Base-by-base conservation (phyloP, 2,329 filamentous ascomycete species). In the Pseudocercospora crystallina region DNA sequence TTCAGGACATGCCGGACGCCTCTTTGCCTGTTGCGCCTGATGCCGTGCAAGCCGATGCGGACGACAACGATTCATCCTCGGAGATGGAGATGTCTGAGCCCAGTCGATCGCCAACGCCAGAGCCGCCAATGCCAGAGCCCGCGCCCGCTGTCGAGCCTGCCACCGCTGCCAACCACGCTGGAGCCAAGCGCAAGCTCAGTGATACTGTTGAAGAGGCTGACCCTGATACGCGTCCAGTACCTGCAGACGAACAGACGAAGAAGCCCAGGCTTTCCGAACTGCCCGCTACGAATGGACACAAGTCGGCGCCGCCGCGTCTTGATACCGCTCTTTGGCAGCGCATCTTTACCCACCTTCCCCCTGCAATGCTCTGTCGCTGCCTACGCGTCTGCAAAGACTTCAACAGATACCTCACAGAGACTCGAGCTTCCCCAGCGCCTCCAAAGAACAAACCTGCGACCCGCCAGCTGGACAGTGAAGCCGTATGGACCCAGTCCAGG, bases 401-500 rank as follows among this genome's bases (percentile, higher is more conserved):
- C 56, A 59, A 64, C 40, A 38, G 49, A 9, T 58, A 57, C 47
- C 59, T 70, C 5, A 68, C 65, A 30, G 49, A 39, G 5, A 48
- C 51, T 31, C 55, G 56, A 30, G 51, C 47, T 13, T 29, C 50
- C 11, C 51, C 52, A 29, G 43, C 47, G 14, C 45, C 42, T 15
- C 43, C 51, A 12, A 49, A 42, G 36, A 41, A 51, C 13, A 57
- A 56, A 41, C 44, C 26, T 41, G 38, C 47, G 45, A 45, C 53
- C 41, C 54, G 57, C 11, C 60, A 73, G 67, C 62, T 78, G 60
- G 79, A 80, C 64, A 81, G 86, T 61, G 81, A 89, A 64, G 71
- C 73, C 41, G 83, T 92, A 61, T 92, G 88, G 88, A 80, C 80
- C 65, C 73, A 77, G 58, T 86, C 87, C 61, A 81, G 87, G 64